phyloP scores from a whole-genome alignment of 1,139 yeast genomes.

The Yamadazyma conglobata region DNA sequence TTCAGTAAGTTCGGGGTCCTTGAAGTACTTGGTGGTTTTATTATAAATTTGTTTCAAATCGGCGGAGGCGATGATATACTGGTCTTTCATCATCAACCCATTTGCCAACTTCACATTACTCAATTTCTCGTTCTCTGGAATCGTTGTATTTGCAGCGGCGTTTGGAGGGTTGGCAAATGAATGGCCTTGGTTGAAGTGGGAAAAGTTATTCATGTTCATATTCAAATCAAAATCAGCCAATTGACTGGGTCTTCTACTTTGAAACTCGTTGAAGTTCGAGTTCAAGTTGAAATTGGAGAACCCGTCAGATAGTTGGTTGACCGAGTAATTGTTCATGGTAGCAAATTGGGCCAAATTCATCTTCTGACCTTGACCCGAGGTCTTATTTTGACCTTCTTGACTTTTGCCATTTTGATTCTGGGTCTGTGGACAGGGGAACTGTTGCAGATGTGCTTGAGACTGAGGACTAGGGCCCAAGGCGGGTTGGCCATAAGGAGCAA shows the following conservation, averaged over 20 bases:
- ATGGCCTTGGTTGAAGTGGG: neutral
- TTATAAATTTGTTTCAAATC: slow-evolving; percentile 42
- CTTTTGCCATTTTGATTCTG: too few species aligned
- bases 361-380: slow-evolving; percentile 3
- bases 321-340: slow-evolving; percentile 15
- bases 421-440: slow-evolving; percentile 13
- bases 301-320: slow-evolving; percentile 33
- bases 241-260: slow-evolving; percentile 45
- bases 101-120: slow-evolving; percentile 45
- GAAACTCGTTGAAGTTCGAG: slow-evolving; percentile 39
- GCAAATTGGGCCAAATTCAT: slow-evolving; percentile 15
- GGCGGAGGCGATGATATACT: slow-evolving; percentile 51
- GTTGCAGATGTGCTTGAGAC: slow-evolving; percentile 7
- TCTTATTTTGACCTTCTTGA: too few species aligned
- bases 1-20: slow-evolving; percentile 27
- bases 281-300: slow-evolving; percentile 35
- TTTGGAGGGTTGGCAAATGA: neutral
- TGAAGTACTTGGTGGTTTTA: slow-evolving; percentile 49
- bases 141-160: neutral
- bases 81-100: slow-evolving; percentile 51
- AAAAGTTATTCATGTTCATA: neutral
- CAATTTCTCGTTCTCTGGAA: neutral
- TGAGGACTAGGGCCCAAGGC: slow-evolving; percentile 5
- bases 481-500: slow-evolving; percentile 7
- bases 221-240: slow-evolving; percentile 30